A percentile compares a stretch with the other conserved stretches of the same genome.
Conservation (phyloP, 192 early-diverging fungal species). For the Rhizophagus clarus region DNA sequence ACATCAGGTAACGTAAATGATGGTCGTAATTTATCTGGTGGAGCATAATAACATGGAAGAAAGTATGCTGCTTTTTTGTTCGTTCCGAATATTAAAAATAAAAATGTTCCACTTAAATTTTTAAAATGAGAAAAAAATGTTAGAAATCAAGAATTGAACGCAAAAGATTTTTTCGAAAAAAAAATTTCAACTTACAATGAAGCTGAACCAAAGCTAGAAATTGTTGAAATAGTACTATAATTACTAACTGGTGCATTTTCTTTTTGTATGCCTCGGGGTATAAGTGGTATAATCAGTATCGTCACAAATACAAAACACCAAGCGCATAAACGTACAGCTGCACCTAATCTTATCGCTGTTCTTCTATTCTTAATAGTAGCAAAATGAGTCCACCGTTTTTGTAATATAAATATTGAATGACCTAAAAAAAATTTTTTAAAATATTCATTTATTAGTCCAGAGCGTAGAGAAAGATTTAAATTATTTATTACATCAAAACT, state of each 20-base stretch:
- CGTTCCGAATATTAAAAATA: not conserved
- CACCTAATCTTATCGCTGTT: slow-evolving; percentile 13
- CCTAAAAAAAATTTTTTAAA: not conserved
- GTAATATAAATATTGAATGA: not conserved
- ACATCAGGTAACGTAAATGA: too few species aligned
- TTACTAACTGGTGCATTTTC: not conserved
- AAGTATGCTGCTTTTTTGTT: not conserved
- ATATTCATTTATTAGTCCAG: too few species aligned
- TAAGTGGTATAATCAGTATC: not conserved
- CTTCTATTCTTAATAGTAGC: not conserved
- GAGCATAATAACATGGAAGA: not conserved
- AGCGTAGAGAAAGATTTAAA: not conserved
- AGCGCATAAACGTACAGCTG: not conserved
- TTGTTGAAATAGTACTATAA: not conserved
- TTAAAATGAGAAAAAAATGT: not conserved
- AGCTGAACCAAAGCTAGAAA: not conserved
- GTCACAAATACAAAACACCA: not conserved
- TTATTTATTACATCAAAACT: not conserved
- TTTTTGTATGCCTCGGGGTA: not conserved
- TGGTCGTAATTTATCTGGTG: not conserved
- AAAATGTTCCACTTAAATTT: not conserved
- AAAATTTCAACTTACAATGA: not conserved
- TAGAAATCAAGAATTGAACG: not conserved
- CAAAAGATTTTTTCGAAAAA: not conserved
- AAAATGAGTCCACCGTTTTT: not conserved